Evolutionary conservation across 169 alveolate species (phyloP).

Genomic region (Eimeria sp.): DNA sequence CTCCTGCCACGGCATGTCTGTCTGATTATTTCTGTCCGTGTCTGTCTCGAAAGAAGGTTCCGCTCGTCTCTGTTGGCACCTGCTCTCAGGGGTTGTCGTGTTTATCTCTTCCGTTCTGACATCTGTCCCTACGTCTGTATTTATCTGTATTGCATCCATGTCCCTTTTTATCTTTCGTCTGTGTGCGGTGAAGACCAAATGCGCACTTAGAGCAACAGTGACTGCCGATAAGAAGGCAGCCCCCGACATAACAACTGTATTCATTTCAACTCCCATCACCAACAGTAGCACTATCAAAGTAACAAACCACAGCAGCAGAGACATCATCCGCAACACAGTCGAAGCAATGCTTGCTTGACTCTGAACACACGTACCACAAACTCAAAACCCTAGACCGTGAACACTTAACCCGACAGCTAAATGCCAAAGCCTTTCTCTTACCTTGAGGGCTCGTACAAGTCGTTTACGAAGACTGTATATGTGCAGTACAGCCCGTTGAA

Average conservation of each 20-base stretch:
- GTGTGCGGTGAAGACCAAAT: neutral
- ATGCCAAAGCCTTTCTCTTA: neutral
- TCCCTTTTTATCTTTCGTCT: neutral
- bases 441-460: conserved; percentile 70
- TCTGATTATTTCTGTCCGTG: neutral
- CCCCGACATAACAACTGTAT: conserved; percentile 79
- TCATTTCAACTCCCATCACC: conserved; percentile 75
- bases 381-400: neutral
- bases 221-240: conserved; percentile 70
- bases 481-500: conserved; percentile 65
- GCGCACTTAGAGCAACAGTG: conserved; percentile 73
- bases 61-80: neutral
- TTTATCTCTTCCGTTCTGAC: neutral
- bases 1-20: neutral
- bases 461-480: conserved; percentile 63
- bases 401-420: neutral
- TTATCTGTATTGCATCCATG: neutral
- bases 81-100: neutral
- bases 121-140: neutral
- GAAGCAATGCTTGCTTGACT: conserved; percentile 80
- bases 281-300: conserved; percentile 57
- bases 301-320: conserved; percentile 58
- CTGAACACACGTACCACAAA: conserved; percentile 23
- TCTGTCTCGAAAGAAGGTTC: neutral
- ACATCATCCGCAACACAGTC: conserved; percentile 69